phyloP scores from a whole-genome alignment of 2,329 filamentous ascomycete genomes.

The Colletotrichum somersetense region DNA sequence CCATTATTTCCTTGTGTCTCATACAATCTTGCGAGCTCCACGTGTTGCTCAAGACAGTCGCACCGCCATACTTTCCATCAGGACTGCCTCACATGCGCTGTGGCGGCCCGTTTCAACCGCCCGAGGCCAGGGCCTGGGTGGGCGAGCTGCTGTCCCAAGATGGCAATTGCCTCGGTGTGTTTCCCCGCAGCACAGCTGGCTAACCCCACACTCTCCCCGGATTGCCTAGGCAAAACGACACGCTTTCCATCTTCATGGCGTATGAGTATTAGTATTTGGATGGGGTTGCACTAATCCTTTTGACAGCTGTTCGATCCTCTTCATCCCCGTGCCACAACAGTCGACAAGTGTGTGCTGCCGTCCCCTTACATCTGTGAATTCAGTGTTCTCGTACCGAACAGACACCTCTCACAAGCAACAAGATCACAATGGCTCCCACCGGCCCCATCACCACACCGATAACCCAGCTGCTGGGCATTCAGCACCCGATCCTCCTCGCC shows the following conservation, averaged over 20 bases:
- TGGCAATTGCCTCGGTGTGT: slow-evolving; percentile 51
- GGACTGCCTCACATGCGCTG: slow-evolving; percentile 26
- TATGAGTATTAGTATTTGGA: background rate
- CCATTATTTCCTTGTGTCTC: background rate
- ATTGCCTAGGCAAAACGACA: slow-evolving; percentile 45
- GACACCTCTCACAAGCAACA: background rate
- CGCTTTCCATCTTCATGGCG: slow-evolving; percentile 35
- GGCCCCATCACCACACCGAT: slow-evolving; percentile 81
- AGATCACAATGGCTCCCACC: slow-evolving; percentile 53
- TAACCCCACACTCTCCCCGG: slow-evolving; percentile 40
- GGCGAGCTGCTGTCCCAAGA: slow-evolving; percentile 49
- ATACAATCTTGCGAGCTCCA: background rate
- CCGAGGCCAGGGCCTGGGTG: slow-evolving; percentile 18
- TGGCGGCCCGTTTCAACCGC: slow-evolving; percentile 30
- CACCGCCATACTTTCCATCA: background rate
- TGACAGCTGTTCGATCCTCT: background rate
- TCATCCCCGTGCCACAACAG: background rate
- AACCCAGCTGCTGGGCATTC: slow-evolving; percentile 82
- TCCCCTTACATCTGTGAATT: background rate
- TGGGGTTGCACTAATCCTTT: background rate
- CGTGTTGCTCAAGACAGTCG: background rate
- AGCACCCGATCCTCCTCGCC: slow-evolving; percentile 90
- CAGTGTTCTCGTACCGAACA: background rate
- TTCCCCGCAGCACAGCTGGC: slow-evolving; percentile 48
- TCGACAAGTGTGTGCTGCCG: background rate